Conservation (phyloP, 345 rosid genomes). For the Salix viminalis region DNA sequence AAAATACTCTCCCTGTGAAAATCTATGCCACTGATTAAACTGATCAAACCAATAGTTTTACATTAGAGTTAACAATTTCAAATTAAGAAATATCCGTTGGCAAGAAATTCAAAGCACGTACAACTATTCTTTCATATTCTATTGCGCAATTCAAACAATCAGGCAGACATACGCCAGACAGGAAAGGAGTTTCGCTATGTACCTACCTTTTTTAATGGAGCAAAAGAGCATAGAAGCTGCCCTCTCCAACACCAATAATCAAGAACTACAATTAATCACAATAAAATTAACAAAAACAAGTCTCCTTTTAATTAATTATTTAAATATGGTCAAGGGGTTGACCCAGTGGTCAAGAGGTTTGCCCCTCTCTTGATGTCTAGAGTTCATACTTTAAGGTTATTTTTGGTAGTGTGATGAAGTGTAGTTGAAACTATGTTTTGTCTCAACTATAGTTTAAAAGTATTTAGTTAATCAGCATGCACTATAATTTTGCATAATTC, state of each 20-base stretch:
- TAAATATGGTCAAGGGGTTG: background rate
- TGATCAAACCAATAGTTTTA: background rate
- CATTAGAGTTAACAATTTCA: background rate
- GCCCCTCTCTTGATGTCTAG: background rate
- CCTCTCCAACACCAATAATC: background rate
- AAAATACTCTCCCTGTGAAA: constrained; percentile 93
- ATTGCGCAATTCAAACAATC: background rate
- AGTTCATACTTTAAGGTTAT: background rate
- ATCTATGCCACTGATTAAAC: constrained; percentile 8
- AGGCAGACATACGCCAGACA: background rate
- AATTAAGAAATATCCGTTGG: background rate
- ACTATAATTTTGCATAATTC: too few relatives aligned
- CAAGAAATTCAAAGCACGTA: background rate
- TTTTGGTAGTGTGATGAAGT: too few relatives aligned
- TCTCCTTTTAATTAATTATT: background rate
- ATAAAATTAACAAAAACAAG: background rate
- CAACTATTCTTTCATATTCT: background rate
- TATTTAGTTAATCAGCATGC: too few relatives aligned
- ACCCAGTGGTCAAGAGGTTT: background rate
- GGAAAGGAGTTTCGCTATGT: background rate
- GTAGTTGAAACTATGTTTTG: too few relatives aligned
- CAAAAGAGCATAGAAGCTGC: background rate
- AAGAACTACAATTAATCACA: background rate
- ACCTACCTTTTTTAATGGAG: background rate
- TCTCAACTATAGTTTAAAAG: too few relatives aligned